These are phyloP conservation scores for Cadophora sp. DNA, from an alignment of 2,329 filamentous ascomycete species.

Conservation along the genomic window DNA sequence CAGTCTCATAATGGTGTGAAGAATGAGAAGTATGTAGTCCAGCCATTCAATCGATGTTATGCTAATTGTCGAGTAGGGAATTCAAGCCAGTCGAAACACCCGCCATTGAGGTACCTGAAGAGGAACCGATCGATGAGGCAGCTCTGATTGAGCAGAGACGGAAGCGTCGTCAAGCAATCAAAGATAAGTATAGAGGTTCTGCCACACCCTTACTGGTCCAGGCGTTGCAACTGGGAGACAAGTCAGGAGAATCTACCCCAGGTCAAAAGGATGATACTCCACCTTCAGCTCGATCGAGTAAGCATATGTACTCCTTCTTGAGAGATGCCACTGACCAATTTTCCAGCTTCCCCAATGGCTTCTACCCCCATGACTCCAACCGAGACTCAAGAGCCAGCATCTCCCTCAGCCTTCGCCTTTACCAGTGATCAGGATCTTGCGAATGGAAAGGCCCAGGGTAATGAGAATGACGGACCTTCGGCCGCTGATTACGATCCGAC, in stretches of 20 bases:
- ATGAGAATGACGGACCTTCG: conserved; percentile 77
- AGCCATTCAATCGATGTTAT: not conserved
- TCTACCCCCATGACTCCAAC: conserved; percentile 46
- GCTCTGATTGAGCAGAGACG: conserved; percentile 85
- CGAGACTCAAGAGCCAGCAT: conserved; percentile 42
- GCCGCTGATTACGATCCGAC: conserved; percentile 93
- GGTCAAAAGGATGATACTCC: conserved; percentile 37
- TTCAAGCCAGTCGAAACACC: conserved; percentile 42
- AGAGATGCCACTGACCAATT: conserved; percentile 27
- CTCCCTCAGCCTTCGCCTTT: conserved; percentile 60
- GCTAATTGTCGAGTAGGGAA: conserved; percentile 33
- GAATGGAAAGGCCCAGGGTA: conserved; percentile 59
- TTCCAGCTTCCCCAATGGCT: conserved; percentile 39
- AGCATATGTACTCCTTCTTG: conserved; percentile 24
- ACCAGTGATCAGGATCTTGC: conserved; percentile 71
- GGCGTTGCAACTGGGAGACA: conserved; percentile 49
- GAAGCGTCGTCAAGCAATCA: conserved; percentile 82
- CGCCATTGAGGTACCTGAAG: conserved; percentile 54
- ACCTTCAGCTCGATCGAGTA: conserved; percentile 46
- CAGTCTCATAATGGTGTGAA: conserved; percentile 44
- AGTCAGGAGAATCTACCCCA: conserved; percentile 42
- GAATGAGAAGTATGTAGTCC: conserved; percentile 49
- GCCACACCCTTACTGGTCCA: conserved; percentile 78
- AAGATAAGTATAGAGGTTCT: conserved; percentile 78
- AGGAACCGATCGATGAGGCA: conserved; percentile 76